Conservation (phyloP, 2,329 filamentous ascomycete genomes). For the Thelonectria rubi region DNA sequence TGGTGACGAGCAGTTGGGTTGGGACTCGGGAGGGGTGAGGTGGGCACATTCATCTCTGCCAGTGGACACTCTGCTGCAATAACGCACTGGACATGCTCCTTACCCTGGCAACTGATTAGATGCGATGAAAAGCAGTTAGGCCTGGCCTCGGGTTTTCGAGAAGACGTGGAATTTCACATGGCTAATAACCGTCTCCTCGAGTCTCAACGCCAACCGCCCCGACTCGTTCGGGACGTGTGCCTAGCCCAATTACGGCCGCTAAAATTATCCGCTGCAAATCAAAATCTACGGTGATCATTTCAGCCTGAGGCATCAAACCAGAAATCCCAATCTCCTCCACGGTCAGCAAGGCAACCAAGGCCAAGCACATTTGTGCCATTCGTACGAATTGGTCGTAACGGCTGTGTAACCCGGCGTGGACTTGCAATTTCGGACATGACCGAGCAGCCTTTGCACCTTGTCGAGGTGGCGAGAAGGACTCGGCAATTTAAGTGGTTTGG, state of each 20-base stretch:
- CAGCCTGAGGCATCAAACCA: slow-evolving; percentile 40
- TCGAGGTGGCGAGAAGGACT: background rate
- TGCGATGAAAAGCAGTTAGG: background rate
- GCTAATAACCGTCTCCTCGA: background rate
- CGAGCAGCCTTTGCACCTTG: background rate
- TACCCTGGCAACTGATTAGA: background rate
- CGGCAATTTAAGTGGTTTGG: background rate
- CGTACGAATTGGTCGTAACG: background rate
- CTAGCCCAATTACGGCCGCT: slow-evolving; percentile 22
- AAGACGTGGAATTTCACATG: slow-evolving; percentile 1
- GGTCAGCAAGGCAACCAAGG: slow-evolving; percentile 10
- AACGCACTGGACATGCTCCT: background rate
- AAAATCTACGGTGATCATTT: slow-evolving; percentile 32
- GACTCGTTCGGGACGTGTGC: background rate
- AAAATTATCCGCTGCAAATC: slow-evolving; percentile 37
- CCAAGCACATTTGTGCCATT: slow-evolving; percentile 8
- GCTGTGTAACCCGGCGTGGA: background rate
- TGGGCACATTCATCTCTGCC: background rate
- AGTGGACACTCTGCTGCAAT: background rate
- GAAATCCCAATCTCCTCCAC: slow-evolving; percentile 2
- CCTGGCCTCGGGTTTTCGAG: background rate
- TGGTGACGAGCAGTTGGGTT: background rate
- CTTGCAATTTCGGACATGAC: slow-evolving; percentile 12
- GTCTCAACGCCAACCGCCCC: background rate
- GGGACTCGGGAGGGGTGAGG: background rate